Conservation (phyloP, 148 eudicot species). For the Nepenthes mirabilis region DNA sequence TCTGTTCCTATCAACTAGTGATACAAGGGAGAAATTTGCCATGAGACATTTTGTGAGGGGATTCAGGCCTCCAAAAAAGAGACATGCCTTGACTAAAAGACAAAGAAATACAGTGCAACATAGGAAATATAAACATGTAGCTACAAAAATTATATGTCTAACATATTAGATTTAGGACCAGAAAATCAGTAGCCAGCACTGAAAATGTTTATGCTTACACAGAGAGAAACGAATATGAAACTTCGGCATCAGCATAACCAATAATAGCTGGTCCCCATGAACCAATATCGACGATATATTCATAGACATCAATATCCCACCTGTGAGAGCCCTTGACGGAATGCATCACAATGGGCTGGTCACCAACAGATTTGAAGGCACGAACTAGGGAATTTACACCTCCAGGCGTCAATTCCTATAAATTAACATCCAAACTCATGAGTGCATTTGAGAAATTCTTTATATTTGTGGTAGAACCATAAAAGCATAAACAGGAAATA, state of each 20-base stretch:
- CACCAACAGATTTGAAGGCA: conserved; percentile 96
- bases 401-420: conserved; percentile 88
- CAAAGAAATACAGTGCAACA: not conserved
- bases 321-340: conserved; percentile 79
- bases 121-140: not conserved
- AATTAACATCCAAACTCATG: not conserved
- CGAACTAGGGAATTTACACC: conserved; percentile 93
- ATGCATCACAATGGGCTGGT: conserved; percentile 77
- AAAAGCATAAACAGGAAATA: too few species aligned
- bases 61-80: not conserved
- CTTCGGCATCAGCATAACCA: conserved; percentile 87
- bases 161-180: not conserved
- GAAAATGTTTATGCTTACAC: not conserved
- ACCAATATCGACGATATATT: conserved; percentile 91
- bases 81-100: too few species aligned
- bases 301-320: conserved; percentile 94
- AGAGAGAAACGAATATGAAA: conserved; percentile 2
- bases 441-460: not conserved
- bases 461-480: not conserved
- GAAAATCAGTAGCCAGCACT: not conserved
- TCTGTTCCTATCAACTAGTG: too few species aligned
- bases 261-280: conserved; percentile 94
- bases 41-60: not conserved
- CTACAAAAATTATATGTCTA: not conserved
- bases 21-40: too few species aligned